These are phyloP conservation scores for Cercospora brassicicola DNA, from an alignment of 2,329 filamentous ascomycete species.

Conservation along the genomic window DNA sequence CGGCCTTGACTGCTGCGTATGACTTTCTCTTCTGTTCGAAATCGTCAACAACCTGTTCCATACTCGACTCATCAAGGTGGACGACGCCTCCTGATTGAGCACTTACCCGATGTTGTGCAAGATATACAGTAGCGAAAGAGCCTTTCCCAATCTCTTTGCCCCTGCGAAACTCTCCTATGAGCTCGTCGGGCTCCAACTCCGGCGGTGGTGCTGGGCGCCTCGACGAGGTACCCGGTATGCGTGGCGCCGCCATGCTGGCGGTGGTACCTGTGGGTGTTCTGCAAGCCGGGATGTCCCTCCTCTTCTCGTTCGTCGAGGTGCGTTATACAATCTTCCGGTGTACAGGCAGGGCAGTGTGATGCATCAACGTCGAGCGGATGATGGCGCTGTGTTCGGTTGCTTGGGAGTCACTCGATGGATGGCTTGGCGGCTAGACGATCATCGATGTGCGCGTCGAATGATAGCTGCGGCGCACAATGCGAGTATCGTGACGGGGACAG, in stretches of 20 bases:
- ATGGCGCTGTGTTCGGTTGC: background rate
- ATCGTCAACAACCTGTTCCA: conserved; percentile 19
- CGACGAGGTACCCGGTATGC: conserved; percentile 32
- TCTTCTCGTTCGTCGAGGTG: conserved; percentile 8
- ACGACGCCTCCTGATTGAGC: background rate
- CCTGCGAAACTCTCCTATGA: conserved; percentile 75
- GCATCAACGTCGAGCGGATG: conserved; percentile 1
- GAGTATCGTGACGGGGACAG: background rate
- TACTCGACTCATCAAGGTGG: background rate
- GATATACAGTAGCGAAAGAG: conserved; percentile 93
- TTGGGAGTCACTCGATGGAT: conserved; percentile 1
- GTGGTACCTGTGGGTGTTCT: conserved; percentile 4
- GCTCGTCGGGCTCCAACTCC: conserved; percentile 42
- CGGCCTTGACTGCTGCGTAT: conserved; percentile 93
- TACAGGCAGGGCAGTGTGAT: background rate
- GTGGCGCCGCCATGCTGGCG: conserved; percentile 35
- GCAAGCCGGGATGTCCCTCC: conserved; percentile 15
- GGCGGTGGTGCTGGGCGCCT: conserved; percentile 39
- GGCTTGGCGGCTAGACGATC: conserved; percentile 2
- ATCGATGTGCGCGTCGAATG: conserved; percentile 1
- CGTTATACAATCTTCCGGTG: background rate
- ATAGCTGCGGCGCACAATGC: background rate
- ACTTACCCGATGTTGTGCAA: conserved; percentile 40
- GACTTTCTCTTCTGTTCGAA: conserved; percentile 64
- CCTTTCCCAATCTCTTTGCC: conserved; percentile 92